Evolutionary conservation across 192 early-diverging fungal genomes (phyloP).

Genomic region (Umbelopsis vinacea): DNA sequence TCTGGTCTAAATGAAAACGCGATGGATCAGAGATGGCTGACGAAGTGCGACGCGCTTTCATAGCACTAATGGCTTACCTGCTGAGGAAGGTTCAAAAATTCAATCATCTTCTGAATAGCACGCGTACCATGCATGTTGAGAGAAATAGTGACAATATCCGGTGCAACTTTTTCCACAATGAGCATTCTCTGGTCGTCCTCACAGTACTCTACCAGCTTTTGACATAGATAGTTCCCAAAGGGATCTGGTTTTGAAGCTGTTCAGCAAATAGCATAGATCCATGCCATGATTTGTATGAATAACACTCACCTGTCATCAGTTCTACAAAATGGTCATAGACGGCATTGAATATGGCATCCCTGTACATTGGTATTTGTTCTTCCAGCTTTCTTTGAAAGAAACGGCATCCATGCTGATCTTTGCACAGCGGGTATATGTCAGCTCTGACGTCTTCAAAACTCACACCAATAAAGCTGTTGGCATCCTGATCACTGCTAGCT

Average conservation of each 20-base stretch:
- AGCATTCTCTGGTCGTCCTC: constrained; percentile 73
- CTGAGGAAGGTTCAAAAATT: constrained; percentile 67
- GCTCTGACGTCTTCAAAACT: constrained; percentile 73
- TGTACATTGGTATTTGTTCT: constrained; percentile 65
- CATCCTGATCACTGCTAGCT: not conserved
- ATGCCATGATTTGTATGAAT: not conserved
- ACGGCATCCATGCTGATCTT: constrained; percentile 89
- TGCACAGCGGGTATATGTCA: constrained; percentile 77
- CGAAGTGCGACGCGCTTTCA: no score
- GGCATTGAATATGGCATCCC: constrained; percentile 73
- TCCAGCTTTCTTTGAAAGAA: constrained; percentile 87
- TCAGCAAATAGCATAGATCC: not conserved
- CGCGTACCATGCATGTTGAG: constrained; percentile 93
- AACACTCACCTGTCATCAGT: constrained; percentile 73
- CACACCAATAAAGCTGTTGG: constrained; percentile 55
- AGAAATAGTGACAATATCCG: constrained; percentile 78
- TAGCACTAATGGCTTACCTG: constrained; percentile 50
- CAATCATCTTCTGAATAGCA: constrained; percentile 90
- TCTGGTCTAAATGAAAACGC: constrained; percentile 52
- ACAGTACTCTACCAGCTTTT: constrained; percentile 84
- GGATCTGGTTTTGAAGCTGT: constrained; percentile 63
- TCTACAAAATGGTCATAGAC: constrained; percentile 73
- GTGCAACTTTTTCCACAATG: constrained; percentile 71
- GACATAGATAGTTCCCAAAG: constrained; percentile 92
- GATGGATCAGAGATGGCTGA: no score